These are phyloP conservation scores for Alternaria tenuissima DNA, from an alignment of 2,329 filamentous ascomycete species.

Conservation along the genomic window DNA sequence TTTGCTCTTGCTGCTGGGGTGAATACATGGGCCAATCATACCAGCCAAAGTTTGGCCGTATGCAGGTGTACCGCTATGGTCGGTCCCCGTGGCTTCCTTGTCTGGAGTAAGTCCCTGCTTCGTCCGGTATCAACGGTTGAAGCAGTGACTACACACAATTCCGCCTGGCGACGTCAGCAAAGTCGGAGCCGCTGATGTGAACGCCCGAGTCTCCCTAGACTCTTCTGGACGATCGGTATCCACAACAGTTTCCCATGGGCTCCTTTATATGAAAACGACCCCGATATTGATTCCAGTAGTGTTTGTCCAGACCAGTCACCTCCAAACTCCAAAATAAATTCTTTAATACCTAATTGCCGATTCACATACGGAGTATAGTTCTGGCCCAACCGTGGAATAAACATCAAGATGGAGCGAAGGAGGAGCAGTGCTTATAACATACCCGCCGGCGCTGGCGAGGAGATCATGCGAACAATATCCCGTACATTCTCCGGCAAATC, in stretches of 20 bases:
- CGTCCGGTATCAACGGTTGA: not conserved
- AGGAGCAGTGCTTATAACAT: conserved; percentile 7
- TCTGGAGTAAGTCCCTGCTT: not conserved
- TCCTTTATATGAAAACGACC: conserved; percentile 2
- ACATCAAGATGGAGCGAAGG: conserved; percentile 4
- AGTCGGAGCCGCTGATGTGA: conserved; percentile 2
- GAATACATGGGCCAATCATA: not conserved
- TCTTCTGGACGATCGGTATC: conserved; percentile 1
- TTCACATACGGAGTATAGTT: not conserved
- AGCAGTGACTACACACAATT: not conserved
- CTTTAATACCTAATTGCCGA: not conserved
- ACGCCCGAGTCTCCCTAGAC: conserved; percentile 1
- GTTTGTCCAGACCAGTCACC: not conserved
- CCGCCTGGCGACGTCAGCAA: conserved; percentile 3
- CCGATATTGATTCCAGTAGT: not conserved
- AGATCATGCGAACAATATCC: conserved; percentile 25
- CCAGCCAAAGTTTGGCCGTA: not conserved
- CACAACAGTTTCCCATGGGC: not conserved
- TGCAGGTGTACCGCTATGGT: not conserved
- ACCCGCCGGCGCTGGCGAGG: conserved; percentile 19
- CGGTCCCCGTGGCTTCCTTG: conserved; percentile 7
- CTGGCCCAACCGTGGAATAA: not conserved
- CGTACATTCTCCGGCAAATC: conserved; percentile 30
- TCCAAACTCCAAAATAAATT: not conserved
- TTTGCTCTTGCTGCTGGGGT: not conserved